Conservation (phyloP, 2,329 filamentous ascomycete genomes). For the Rhinocladiella similis region DNA sequence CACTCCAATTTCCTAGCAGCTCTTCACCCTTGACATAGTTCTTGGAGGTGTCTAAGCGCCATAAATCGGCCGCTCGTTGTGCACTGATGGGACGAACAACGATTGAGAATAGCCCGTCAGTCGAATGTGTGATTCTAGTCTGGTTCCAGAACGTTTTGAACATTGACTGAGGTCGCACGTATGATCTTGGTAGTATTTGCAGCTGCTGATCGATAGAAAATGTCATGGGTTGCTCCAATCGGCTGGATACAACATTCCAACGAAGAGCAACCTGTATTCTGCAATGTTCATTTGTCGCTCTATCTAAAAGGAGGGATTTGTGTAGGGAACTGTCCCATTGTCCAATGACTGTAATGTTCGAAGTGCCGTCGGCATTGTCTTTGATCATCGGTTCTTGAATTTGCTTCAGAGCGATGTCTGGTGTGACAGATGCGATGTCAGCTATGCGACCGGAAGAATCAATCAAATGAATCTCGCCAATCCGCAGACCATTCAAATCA, state of each 20-base stretch:
- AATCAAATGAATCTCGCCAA: slow-evolving; percentile 78
- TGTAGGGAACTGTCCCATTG: slow-evolving; percentile 98
- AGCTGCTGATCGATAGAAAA: slow-evolving; percentile 80
- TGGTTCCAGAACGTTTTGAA: slow-evolving; percentile 85
- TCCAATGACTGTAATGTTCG: slow-evolving; percentile 79
- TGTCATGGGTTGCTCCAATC: slow-evolving; percentile 82
- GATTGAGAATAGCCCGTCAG: slow-evolving; percentile 81
- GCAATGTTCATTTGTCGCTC: slow-evolving; percentile 88
- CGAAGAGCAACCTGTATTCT: slow-evolving; percentile 82
- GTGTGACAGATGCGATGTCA: slow-evolving; percentile 70
- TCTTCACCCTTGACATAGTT: slow-evolving; percentile 98
- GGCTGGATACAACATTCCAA: slow-evolving; percentile 83
- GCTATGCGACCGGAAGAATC: slow-evolving; percentile 83
- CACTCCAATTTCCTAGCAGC: slow-evolving; percentile 77
- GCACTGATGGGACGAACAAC: slow-evolving; percentile 84
- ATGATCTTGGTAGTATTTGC: slow-evolving; percentile 80
- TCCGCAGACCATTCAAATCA: slow-evolving; percentile 72
- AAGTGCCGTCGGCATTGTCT: slow-evolving; percentile 86
- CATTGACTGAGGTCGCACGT: slow-evolving; percentile 82
- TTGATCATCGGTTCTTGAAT: slow-evolving; percentile 76
- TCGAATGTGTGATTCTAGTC: slow-evolving; percentile 81
- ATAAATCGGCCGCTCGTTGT: slow-evolving; percentile 87
- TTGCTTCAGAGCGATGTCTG: slow-evolving; percentile 75
- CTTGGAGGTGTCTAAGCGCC: slow-evolving; percentile 92
- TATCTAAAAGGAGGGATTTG: slow-evolving; percentile 87